These are phyloP conservation scores for Moesziomyces antarcticus DNA, from an alignment of 1,284 basidiomycete species.

Conservation along the genomic window DNA sequence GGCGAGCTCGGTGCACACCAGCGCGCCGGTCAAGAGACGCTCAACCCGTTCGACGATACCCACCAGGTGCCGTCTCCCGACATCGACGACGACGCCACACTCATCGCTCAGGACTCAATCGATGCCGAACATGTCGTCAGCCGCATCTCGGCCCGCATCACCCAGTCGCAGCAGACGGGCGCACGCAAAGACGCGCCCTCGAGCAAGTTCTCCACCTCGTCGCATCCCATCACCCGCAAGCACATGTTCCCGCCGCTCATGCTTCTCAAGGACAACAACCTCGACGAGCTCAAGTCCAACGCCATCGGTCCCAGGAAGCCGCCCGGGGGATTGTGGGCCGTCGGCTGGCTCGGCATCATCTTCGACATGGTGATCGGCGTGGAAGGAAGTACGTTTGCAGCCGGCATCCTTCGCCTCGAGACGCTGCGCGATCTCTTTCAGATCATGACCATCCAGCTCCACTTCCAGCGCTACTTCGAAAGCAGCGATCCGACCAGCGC, in stretches of 20 bases:
- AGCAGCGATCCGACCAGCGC: constrained; percentile 26
- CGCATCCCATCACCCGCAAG: constrained; percentile 39
- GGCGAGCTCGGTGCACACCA: background rate
- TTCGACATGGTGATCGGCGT: constrained; percentile 61
- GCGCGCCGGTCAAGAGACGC: background rate
- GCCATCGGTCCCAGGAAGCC: constrained; percentile 60
- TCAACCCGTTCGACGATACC: background rate
- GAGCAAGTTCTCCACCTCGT: constrained; percentile 45
- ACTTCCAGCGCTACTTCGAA: constrained; percentile 39
- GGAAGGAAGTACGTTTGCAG: constrained; percentile 58
- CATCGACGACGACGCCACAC: constrained; percentile 24
- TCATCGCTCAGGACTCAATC: constrained; percentile 21
- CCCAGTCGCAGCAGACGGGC: constrained; percentile 3
- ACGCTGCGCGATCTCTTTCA: constrained; percentile 59
- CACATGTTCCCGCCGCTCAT: constrained; percentile 62
- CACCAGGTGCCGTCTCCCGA: constrained; percentile 7
- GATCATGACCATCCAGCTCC: constrained; percentile 54
- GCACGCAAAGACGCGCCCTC: constrained; percentile 1
- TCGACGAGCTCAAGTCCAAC: constrained; percentile 64
- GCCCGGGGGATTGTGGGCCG: constrained; percentile 51
- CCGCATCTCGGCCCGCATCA: constrained; percentile 37
- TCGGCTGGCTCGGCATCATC: constrained; percentile 52
- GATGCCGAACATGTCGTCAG: constrained; percentile 36
- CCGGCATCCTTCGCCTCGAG: constrained; percentile 56
- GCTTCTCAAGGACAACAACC: constrained; percentile 51